These are phyloP conservation scores for Sindora glabra DNA, from an alignment of 306 rosid genomes.

Conservation along the genomic window DNA sequence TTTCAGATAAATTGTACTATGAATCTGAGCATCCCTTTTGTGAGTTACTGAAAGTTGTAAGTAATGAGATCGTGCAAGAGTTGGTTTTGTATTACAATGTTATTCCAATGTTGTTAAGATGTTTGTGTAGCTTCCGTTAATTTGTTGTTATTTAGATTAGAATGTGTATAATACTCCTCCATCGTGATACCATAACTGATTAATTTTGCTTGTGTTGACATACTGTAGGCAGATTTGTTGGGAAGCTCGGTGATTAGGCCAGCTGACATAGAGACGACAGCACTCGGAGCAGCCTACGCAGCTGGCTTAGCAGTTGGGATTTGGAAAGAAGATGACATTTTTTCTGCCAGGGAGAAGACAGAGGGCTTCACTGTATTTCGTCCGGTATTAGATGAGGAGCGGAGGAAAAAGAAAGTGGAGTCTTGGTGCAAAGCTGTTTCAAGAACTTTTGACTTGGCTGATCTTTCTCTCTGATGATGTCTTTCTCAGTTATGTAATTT, in stretches of 20 bases:
- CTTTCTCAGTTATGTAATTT: background rate
- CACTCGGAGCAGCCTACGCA: slow-evolving; percentile 94
- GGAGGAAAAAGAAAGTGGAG: slow-evolving; percentile 62
- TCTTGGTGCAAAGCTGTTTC: slow-evolving; percentile 85
- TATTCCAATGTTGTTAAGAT: background rate
- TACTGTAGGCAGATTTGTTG: slow-evolving; percentile 64
- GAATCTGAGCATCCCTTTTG: too few species aligned
- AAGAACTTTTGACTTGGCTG: slow-evolving; percentile 78
- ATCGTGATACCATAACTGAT: background rate
- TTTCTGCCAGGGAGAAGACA: slow-evolving; percentile 32
- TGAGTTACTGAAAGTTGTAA: too few species aligned
- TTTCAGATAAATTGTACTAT: too few species aligned
- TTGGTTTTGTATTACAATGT: background rate
- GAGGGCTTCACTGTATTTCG: slow-evolving; percentile 34
- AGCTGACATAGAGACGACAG: slow-evolving; percentile 81
- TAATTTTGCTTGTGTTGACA: background rate
- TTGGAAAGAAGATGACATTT: slow-evolving; percentile 60
- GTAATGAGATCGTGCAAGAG: too few species aligned
- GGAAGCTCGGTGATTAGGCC: slow-evolving; percentile 76
- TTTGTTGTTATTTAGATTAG: too few species aligned
- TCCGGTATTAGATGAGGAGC: slow-evolving; percentile 35
- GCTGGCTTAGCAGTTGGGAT: slow-evolving; percentile 86
- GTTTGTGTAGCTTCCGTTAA: too few species aligned
- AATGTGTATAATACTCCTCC: too few species aligned
- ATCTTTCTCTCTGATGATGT: slow-evolving; percentile 49